Evolutionary conservation across 805 yeast genomes (phyloP).

Genomic region (Candida insectalens): DNA sequence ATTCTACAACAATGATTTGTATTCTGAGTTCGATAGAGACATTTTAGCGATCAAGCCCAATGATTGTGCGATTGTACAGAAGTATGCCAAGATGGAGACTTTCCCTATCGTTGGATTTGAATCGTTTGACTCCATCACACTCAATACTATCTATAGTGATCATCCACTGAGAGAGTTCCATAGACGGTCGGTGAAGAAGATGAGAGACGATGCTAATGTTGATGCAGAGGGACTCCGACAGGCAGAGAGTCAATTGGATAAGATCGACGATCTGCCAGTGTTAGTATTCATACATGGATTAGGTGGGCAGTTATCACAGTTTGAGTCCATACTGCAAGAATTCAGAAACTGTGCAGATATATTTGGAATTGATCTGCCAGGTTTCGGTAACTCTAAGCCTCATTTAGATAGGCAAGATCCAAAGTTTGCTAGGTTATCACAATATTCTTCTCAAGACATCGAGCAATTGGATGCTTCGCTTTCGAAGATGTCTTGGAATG

Average conservation of each 20-base stretch:
- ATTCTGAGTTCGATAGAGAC: slow-evolving; percentile 30
- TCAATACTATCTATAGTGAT: slow-evolving; percentile 36
- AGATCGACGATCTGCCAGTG: slow-evolving; percentile 44
- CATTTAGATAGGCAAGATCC: slow-evolving; percentile 5
- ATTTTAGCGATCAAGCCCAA: slow-evolving; percentile 37
- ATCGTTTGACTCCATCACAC: slow-evolving; percentile 22
- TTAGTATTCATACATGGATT: slow-evolving; percentile 74
- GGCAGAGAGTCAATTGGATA: slow-evolving; percentile 18
- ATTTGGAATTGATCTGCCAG: slow-evolving; percentile 75
- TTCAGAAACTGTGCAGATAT: slow-evolving; percentile 56
- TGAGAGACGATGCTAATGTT: slow-evolving; percentile 4
- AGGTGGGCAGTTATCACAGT: slow-evolving; percentile 85
- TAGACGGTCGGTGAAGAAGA: slow-evolving; percentile 15
- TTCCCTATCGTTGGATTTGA: slow-evolving; percentile 23
- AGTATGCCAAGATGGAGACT: slow-evolving; percentile 31
- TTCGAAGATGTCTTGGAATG: slow-evolving; percentile 27
- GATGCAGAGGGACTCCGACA: slow-evolving; percentile 10
- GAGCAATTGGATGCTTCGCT: slow-evolving; percentile 20
- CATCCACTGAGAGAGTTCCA: slow-evolving; percentile 37
- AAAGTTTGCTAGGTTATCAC: slow-evolving; percentile 14
- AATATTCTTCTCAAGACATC: slow-evolving; percentile 12
- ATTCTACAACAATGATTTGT: slow-evolving; percentile 10
- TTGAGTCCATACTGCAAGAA: slow-evolving; percentile 60
- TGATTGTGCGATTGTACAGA: slow-evolving; percentile 45
- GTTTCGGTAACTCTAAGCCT: slow-evolving; percentile 58